Evolutionary conservation across 306 rosid genomes (phyloP), one percentile per base, ranked within the genome.

Genomic region (Dalbergia cochinchinensis): DNA sequence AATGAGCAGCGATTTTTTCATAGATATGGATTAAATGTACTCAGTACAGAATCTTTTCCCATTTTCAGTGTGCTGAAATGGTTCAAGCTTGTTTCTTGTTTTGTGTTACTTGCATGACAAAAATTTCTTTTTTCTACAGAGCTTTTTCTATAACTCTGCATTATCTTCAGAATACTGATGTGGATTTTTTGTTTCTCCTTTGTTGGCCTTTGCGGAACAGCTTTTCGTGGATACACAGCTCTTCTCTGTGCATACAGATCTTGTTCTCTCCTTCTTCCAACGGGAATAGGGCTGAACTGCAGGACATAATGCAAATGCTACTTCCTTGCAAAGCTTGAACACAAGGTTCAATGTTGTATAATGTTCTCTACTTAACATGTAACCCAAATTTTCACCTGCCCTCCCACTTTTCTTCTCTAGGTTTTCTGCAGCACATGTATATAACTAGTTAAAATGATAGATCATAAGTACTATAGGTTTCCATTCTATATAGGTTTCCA

Each of bases 211-310:
- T 80, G 83, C 39, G 19, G 47, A 75, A 85, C 93, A 96, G 99
- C 94, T 57, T 81, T 96, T 93, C 60, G 90, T 93, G 82, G 98
- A 96, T 83, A 96, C 99, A 8, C 99, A 96, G 74, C 87, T 93
- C 64, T 96, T 96, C 75, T 93, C 98, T 47, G 98, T 91, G 76
- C 98, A 90, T 77, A 96, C 99, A 22, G 98, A 96, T 83, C 89
- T 93, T 68, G 97, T 91, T 83, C 99, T 96, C 48, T 96, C 97
- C 10, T 91, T 90, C 90, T 89, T 96, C 91, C 98, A 96, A 85
- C 93, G 88, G 92, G 94, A 95, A 83, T 95, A 89, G 85, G 62
- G 64, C 70, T 18, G 72, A 65, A 31, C 15, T 72, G 57, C 63
- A 37, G 60, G 71, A 55, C 63, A 48, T 76, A 42, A 42, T 77